phyloP scores from a whole-genome alignment of 148 eudicot genomes.

The Vaccinium myrtillus region DNA sequence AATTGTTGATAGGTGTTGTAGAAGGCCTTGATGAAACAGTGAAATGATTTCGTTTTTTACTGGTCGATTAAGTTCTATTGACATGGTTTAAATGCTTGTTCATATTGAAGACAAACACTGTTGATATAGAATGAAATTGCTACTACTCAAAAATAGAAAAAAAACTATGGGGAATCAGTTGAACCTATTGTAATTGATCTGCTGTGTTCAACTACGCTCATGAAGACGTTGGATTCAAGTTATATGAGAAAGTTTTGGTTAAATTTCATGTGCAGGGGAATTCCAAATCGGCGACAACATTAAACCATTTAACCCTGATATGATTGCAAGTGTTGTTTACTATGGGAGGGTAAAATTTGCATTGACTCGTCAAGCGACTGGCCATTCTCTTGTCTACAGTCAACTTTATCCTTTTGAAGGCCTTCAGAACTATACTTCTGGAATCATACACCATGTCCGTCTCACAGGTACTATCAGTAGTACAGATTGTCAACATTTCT shows the following conservation, averaged over 20 bases:
- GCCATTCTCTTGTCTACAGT: slow-evolving; percentile 66
- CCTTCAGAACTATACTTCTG: slow-evolving; percentile 91
- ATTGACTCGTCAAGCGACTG: slow-evolving; percentile 55
- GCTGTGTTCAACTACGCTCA: neutral
- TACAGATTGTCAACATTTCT: neutral
- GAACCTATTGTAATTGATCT: neutral
- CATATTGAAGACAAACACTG: too few relatives aligned
- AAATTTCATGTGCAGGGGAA: slow-evolving; percentile 56
- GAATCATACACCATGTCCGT: slow-evolving; percentile 93
- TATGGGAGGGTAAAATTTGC: slow-evolving; percentile 48
- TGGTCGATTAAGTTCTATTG: neutral
- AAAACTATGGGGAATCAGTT: neutral
- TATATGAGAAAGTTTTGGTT: slow-evolving; percentile 8
- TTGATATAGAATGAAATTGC: neutral
- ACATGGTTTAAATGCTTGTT: too few relatives aligned
- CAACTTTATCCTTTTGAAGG: slow-evolving; percentile 93
- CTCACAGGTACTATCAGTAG: slow-evolving; percentile 55
- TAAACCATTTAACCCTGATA: slow-evolving; percentile 64
- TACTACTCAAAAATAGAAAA: neutral
- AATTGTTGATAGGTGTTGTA: neutral
- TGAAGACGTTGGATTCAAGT: neutral
- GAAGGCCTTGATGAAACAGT: neutral
- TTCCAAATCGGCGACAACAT: slow-evolving; percentile 73
- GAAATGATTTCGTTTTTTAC: neutral
- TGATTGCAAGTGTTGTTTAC: slow-evolving; percentile 62